Evolutionary conservation across 306 rosid species (phyloP).

Genomic region (Lablab purpureus): DNA sequence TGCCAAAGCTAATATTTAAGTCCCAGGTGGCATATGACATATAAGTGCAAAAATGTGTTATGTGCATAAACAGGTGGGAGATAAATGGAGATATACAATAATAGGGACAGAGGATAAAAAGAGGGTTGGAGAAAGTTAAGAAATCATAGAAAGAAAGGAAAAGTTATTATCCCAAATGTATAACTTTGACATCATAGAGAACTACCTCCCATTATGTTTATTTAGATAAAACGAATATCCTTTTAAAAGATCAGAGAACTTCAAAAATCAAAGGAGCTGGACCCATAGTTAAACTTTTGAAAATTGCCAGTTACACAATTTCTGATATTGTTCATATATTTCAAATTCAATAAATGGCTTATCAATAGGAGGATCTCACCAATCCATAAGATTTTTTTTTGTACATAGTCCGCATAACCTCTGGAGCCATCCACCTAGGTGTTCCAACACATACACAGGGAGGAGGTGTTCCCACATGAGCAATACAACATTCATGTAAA

Average conservation of each 20-base stretch:
- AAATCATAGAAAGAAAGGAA: neutral
- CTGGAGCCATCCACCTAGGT: conserved; percentile 99
- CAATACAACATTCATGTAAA: conserved; percentile 86
- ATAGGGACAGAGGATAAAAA: neutral
- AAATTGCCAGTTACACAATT: conserved; percentile 11
- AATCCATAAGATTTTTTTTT: conserved; percentile 69
- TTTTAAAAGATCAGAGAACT: conserved; percentile 18
- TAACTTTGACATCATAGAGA: neutral
- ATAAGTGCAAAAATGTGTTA: neutral
- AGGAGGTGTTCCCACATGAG: conserved; percentile 83
- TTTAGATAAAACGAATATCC: conserved; percentile 1
- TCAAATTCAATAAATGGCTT: conserved; percentile 6
- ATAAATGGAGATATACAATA: conserved; percentile 14
- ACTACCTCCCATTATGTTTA: neutral
- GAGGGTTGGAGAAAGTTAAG: neutral
- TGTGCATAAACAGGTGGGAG: neutral
- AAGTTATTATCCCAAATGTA: conserved; percentile 13
- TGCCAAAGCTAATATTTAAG: neutral
- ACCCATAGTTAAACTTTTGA: conserved; percentile 13
- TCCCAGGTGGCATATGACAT: neutral
- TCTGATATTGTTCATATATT: conserved; percentile 4
- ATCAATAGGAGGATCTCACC: conserved; percentile 57
- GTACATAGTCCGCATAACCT: conserved; percentile 88
- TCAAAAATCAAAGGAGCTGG: neutral
- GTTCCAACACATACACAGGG: conserved; percentile 91